Evolutionary conservation across 768 basidiomycete genomes (phyloP).

Genomic region (Austroboletus eburneus): DNA sequence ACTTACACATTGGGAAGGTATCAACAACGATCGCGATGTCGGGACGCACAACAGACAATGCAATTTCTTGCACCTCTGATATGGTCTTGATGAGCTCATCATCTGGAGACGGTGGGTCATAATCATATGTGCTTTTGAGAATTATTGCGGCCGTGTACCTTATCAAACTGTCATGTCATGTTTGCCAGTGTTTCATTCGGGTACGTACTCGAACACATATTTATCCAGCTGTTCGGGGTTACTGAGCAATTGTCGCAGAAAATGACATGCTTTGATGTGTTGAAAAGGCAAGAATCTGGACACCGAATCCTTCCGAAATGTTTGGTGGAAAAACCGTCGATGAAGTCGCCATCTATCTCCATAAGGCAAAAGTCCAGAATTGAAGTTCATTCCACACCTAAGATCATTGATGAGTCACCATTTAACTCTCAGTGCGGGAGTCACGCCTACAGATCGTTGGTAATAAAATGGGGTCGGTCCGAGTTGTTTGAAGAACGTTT

Average conservation of each 20-base stretch:
- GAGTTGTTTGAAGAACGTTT: conserved; percentile 8
- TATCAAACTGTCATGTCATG: background rate
- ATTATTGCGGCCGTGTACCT: conserved; percentile 6
- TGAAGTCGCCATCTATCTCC: conserved; percentile 18
- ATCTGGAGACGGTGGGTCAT: conserved; percentile 1
- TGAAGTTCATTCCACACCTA: conserved; percentile 10
- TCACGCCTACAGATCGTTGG: background rate
- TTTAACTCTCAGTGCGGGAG: background rate
- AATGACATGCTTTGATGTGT: conserved; percentile 23
- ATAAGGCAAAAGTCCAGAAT: conserved; percentile 12
- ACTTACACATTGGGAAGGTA: background rate
- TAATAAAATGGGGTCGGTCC: conserved; percentile 2
- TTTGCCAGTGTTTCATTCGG: background rate
- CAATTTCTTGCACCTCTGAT: background rate
- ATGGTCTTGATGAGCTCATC: conserved; percentile 1
- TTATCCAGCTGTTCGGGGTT: conserved; percentile 28
- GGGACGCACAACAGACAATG: background rate
- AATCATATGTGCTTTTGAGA: conserved; percentile 5
- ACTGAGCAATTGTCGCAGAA: conserved; percentile 31
- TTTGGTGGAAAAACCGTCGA: conserved; percentile 14
- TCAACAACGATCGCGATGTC: background rate
- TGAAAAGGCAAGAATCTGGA: conserved; percentile 23
- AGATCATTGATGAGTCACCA: background rate
- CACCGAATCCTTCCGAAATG: conserved; percentile 6
- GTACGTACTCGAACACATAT: conserved; percentile 28